Evolutionary conservation across 331 rosid genomes (phyloP), one percentile per base, ranked within the genome.

Genomic region (Ulmus americana): DNA sequence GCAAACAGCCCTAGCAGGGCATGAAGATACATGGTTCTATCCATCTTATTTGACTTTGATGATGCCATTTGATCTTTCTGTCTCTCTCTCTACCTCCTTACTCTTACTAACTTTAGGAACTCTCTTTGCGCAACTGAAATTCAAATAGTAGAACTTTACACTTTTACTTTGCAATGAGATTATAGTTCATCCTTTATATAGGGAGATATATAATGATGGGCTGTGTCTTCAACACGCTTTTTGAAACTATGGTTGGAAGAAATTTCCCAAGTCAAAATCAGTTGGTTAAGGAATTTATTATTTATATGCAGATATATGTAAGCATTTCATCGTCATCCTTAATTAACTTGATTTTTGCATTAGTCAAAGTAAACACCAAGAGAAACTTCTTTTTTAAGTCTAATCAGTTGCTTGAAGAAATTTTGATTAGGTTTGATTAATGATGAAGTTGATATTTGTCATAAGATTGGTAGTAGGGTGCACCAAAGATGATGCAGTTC

Each of bases 1-100:
- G 42, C 65, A 46, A 65, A 16, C 51, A 76, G 3, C 61, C 70
- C 76, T 15, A 70, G 44, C 6, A 64, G 55, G 68, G 71, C 57
- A 28, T 10, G 35, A 0, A n/a, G 58, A 60, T 12, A 46, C 3
- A 40, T 4, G 8, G 42, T 41, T 39, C 14, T 76, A 14, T 61
- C n/a, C 59, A 47, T 41, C 43, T 46, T 70, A 40, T 46, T 48
- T 1, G 43, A 42, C 14, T 61, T 55, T 0, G 56, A 76, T 0
- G 56, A 76, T 4, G 6, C n/a, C 61, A 20, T 65, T 45, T 7
- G 6, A 10, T 10, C 14, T 15, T 44, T 28, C 50, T 16, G 8
- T 54, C 54, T 39, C 44, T 54, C 10, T 20, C 51, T 51, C 8
- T 68, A 11, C 16, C 15, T 2, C 7, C 0, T 39, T 54, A 12